A percentile compares a stretch with the other conserved stretches of the same genome.
phyloP scores from a whole-genome alignment of 371 early-diverging fungal species.

The Lichtheimia ramosa region DNA sequence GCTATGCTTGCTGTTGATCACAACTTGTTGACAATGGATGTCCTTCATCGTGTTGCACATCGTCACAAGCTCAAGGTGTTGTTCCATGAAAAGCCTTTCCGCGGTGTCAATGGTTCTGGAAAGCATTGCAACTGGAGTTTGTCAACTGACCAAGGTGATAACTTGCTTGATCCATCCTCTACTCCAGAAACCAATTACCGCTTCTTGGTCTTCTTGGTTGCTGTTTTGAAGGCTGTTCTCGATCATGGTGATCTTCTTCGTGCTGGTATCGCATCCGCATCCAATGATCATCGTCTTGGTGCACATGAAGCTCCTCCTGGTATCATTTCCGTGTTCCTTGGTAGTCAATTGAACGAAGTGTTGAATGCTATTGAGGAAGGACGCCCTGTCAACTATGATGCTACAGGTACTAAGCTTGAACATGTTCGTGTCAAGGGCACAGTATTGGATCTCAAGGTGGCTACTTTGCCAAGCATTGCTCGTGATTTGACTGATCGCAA shows the following conservation, averaged over 20 bases:
- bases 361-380: slow-evolving; percentile 86
- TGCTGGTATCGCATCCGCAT: slow-evolving; percentile 87
- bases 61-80: slow-evolving; percentile 94
- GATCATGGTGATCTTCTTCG: slow-evolving; percentile 75
- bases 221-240: slow-evolving; percentile 87
- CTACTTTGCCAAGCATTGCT: slow-evolving; percentile 86
- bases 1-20: slow-evolving; percentile 97
- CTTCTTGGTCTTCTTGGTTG: slow-evolving; percentile 92
- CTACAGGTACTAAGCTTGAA: slow-evolving; percentile 76
- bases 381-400: slow-evolving; percentile 82
- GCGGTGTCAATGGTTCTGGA: slow-evolving; percentile 97
- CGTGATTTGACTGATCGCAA: slow-evolving; percentile 98
- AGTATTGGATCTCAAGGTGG: slow-evolving; percentile 91
- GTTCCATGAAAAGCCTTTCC: slow-evolving; percentile 99
- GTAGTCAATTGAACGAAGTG: slow-evolving; percentile 93
- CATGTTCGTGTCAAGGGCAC: slow-evolving; percentile 94
- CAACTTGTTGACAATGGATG: slow-evolving; percentile 97
- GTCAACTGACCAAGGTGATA: slow-evolving; percentile 92
- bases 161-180: slow-evolving; percentile 92
- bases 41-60: slow-evolving; percentile 95
- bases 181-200: slow-evolving; percentile 95
- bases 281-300: slow-evolving; percentile 97
- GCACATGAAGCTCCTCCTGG: slow-evolving; percentile 98
- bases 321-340: slow-evolving; percentile 95
- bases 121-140: slow-evolving; percentile 99